Base-by-base conservation (phyloP, 2,329 filamentous ascomycete species). In the Pseudocercospora crystallina region DNA sequence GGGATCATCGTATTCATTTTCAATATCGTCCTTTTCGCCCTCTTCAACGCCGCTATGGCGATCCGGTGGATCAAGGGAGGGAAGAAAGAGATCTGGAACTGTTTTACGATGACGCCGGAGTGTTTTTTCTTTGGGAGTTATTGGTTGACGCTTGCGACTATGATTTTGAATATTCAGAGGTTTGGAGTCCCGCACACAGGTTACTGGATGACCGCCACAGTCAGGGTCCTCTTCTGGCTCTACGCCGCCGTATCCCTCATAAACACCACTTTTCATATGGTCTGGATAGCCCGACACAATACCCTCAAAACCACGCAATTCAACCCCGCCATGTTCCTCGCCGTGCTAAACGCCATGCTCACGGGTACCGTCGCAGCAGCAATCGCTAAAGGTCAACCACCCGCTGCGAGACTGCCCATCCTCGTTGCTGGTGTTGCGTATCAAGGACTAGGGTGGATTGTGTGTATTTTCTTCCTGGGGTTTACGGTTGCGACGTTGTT, bases 81-180 rank as follows among this genome's bases (percentile, higher is more conserved):
- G 0, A 75, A 5, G 74, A 78, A 38, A 65, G 20, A 26, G 7
- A 89, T 37, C 65, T 71, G 3, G 69, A 69, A 20, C 85, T 83
- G 1, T 64, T 89, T 9, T 78, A 78, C 1, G 83, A 88, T 61
- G 77, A 81, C 2, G 77, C 83, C 10, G 85, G 90, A 64, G 82
- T 84, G 4, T 80, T 90, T 61, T 40, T 89, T 90, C 73, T 77
- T 89, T 48, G 83, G 85, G 3, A 85, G 86, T 0, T 87, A 84
- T 65, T 88, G 86, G 76, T 76, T 91, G 5, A 81, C 81, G 3
- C 59, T 87, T 8, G 83, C 84, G 2, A 84, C 85, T 0, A 77
- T 90, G 51, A 80, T 91, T 55, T 83, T 83, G 4, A 80, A 81
- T 50, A 82, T 84, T 0, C 80, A 88, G 41, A 72, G 77, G 2